These are phyloP conservation scores for Ensete ventricosum DNA, from an alignment of 176 grass and related monocot species.

Conservation along the genomic window DNA sequence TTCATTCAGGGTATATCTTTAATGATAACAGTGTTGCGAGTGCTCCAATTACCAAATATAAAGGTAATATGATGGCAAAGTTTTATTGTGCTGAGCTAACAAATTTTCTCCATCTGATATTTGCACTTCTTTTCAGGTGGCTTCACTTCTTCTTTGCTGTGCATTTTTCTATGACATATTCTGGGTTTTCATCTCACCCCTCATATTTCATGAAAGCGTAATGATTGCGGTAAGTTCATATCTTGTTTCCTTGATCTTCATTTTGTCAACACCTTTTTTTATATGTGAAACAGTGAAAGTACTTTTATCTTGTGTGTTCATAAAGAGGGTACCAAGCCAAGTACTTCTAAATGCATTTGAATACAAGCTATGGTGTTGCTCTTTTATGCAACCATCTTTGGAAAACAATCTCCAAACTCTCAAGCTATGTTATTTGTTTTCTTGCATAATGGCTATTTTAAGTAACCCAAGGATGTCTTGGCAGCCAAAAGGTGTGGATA, in stretches of 20 bases:
- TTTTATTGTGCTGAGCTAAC: not conserved
- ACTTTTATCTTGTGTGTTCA: not conserved
- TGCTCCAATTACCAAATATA: conserved; percentile 74
- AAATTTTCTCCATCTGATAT: conserved; percentile 1
- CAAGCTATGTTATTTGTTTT: too few relatives aligned
- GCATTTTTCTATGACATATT: conserved; percentile 95
- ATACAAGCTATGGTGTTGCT: too few relatives aligned
- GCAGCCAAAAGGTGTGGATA: too few relatives aligned
- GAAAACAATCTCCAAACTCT: too few relatives aligned
- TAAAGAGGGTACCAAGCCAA: too few relatives aligned
- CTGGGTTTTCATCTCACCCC: conserved; percentile 94
- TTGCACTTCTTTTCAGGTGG: conserved; percentile 54
- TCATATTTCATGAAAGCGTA: conserved; percentile 92
- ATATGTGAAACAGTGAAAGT: not conserved
- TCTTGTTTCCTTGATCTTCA: not conserved
- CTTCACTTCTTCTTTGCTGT: conserved; percentile 53
- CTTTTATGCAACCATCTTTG: too few relatives aligned
- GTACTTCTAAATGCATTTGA: too few relatives aligned
- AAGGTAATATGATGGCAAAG: conserved; percentile 29
- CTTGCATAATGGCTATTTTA: too few relatives aligned
- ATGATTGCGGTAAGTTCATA: conserved; percentile 72
- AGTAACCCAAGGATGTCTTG: too few relatives aligned
- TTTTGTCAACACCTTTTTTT: not conserved
- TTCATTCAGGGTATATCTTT: conserved; percentile 72
- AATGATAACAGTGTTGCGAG: conserved; percentile 88